Evolutionary conservation across 495 filamentous ascomycete genomes (phyloP).

Genomic region (Aspergillus taichungensis): DNA sequence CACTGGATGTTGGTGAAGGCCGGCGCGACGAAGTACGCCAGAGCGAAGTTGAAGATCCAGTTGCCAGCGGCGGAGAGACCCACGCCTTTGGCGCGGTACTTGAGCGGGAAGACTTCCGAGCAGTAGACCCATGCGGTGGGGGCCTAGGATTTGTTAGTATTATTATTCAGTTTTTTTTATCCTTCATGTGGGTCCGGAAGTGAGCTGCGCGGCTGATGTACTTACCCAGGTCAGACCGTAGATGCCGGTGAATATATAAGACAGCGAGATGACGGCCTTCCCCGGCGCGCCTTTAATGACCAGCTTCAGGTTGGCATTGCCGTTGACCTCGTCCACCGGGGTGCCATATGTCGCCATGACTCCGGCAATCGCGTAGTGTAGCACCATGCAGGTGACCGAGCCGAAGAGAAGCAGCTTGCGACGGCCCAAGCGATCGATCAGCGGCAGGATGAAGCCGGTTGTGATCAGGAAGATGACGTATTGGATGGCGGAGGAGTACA

Average conservation of each 20-base stretch:
- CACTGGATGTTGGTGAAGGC: slow-evolving; percentile 65
- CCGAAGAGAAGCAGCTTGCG: slow-evolving; percentile 61
- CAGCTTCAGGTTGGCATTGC: slow-evolving; percentile 60
- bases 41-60: slow-evolving; percentile 71
- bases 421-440: slow-evolving; percentile 69
- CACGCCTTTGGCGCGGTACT: slow-evolving; percentile 66
- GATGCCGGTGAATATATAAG: slow-evolving; percentile 68
- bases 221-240: slow-evolving; percentile 59
- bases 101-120: slow-evolving; percentile 66
- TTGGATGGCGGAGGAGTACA: slow-evolving; percentile 62
- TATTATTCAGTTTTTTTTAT: slow-evolving; percentile 13
- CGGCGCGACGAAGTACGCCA: slow-evolving; percentile 62
- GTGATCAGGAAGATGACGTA: slow-evolving; percentile 71
- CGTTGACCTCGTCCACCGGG: slow-evolving; percentile 48
- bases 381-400: slow-evolving; percentile 55
- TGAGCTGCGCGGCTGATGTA: neutral
- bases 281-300: slow-evolving; percentile 51
- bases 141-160: slow-evolving; percentile 30
- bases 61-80: slow-evolving; percentile 57
- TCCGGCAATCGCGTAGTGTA: slow-evolving; percentile 56
- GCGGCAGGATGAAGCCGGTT: slow-evolving; percentile 57
- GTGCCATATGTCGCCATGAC: slow-evolving; percentile 40
- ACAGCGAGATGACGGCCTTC: slow-evolving; percentile 66
- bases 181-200: neutral
- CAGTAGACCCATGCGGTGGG: slow-evolving; percentile 69